Percentiles rank a stretch among this genome's conserved stretches.
Evolutionary conservation across 768 basidiomycete genomes (phyloP).

Genomic region (Termitomyces sp.): DNA sequence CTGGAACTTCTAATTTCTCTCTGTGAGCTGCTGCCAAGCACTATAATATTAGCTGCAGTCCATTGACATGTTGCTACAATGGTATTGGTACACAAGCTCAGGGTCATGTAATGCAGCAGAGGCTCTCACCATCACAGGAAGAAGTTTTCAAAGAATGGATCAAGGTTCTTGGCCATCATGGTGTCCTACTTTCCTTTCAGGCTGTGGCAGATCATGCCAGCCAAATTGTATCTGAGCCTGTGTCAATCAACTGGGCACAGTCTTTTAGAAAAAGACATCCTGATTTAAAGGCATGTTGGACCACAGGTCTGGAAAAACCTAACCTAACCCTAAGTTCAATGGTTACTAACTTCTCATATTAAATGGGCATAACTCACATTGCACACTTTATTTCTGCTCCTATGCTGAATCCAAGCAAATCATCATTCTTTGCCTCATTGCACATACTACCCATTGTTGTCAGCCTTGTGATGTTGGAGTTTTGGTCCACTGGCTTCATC

Average conservation of each 20-base stretch:
- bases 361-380: conserved; percentile 36
- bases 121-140: not conserved
- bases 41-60: not conserved
- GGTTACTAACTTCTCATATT: conserved; percentile 29
- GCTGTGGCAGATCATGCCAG: not conserved
- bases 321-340: conserved; percentile 12
- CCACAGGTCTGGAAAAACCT: conserved; percentile 18
- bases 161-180: not conserved
- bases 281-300: conserved; percentile 20
- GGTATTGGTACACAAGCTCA: not conserved
- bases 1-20: not conserved
- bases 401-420: conserved; percentile 25
- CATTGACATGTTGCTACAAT: not conserved
- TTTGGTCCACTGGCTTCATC: conserved; percentile 30
- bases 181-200: not conserved
- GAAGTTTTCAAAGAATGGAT: not conserved
- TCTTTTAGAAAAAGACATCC: not conserved
- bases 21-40: not conserved
- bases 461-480: conserved; percentile 33
- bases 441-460: conserved; percentile 33
- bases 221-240: not conserved
- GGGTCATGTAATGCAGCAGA: not conserved
- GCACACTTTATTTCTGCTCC: conserved; percentile 26
- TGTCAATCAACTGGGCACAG: no score
- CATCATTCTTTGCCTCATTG: conserved; percentile 30